Conservation (phyloP, 176 grass and related monocot genomes). For the Metroxylon sagu region DNA sequence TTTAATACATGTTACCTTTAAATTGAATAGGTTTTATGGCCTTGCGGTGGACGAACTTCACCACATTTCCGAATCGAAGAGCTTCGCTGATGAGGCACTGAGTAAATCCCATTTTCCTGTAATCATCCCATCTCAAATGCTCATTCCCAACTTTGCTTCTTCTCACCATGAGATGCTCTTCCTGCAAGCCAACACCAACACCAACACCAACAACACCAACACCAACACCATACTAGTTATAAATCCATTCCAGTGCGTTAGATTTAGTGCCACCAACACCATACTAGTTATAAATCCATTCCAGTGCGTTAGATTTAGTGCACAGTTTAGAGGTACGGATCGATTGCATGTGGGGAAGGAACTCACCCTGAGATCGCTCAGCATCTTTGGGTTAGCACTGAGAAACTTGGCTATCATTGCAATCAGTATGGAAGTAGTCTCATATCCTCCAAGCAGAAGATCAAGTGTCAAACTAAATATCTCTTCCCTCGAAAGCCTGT, state of each 20-base stretch:
- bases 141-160: constrained; percentile 1
- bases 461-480: constrained; percentile 8
- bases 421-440: constrained; percentile 13
- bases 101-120: constrained; percentile 12
- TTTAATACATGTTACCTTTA: background rate
- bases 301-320: background rate
- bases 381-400: background rate
- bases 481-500: constrained; percentile 1
- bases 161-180: constrained; percentile 4
- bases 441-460: constrained; percentile 15
- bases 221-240: too few relatives aligned
- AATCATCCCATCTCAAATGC: constrained; percentile 6
- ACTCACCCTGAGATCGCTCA: constrained; percentile 5
- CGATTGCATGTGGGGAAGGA: background rate
- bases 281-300: background rate
- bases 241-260: background rate
- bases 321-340: too few relatives aligned
- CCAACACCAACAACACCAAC: too few relatives aligned
- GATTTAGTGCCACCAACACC: too few relatives aligned
- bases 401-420: constrained; percentile 5
- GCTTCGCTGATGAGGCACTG: constrained; percentile 13
- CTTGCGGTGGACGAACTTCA: constrained; percentile 14
- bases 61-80: constrained; percentile 6
- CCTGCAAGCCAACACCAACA: background rate
- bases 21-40: constrained; percentile 11